phyloP scores from a whole-genome alignment of 2,329 filamentous ascomycete species.

The Hymenoscyphus linearis region DNA sequence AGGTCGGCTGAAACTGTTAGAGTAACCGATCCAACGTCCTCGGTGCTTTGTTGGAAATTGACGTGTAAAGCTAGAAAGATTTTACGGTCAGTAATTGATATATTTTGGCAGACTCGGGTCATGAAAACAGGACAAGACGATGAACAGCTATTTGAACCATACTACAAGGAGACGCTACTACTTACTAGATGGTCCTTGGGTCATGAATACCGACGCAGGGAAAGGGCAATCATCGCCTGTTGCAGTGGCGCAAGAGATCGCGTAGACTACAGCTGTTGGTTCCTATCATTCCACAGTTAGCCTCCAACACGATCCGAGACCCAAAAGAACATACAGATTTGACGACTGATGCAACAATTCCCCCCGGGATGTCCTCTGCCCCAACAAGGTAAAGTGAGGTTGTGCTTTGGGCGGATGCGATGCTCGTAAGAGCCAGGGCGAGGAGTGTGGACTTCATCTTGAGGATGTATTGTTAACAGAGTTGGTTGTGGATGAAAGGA shows the following conservation, averaged over 20 bases:
- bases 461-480: not conserved
- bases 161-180: slow-evolving; percentile 6
- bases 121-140: too few species aligned
- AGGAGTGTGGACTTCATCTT: slow-evolving; percentile 10
- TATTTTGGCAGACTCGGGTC: too few species aligned
- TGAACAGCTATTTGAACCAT: too few species aligned
- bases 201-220: slow-evolving; percentile 20
- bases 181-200: slow-evolving; percentile 24
- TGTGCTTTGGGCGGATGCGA: slow-evolving; percentile 5
- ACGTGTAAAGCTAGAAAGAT: not conserved
- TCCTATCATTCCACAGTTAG: slow-evolving; percentile 10
- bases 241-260: slow-evolving; percentile 9
- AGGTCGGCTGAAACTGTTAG: slow-evolving; percentile 4
- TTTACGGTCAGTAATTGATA: too few species aligned
- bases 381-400: slow-evolving; percentile 6
- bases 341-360: slow-evolving; percentile 15
- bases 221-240: slow-evolving; percentile 14
- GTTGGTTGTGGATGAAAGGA: not conserved
- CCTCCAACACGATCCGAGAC: not conserved
- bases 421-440: slow-evolving; percentile 5
- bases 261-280: slow-evolving; percentile 19
- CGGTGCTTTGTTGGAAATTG: not conserved
- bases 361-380: not conserved
- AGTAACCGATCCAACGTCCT: too few species aligned
- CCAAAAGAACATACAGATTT: slow-evolving; percentile 8